These are phyloP conservation scores for Rhizopogon parksii DNA, from an alignment of 1,284 basidiomycete genomes.

Conservation along the genomic window DNA sequence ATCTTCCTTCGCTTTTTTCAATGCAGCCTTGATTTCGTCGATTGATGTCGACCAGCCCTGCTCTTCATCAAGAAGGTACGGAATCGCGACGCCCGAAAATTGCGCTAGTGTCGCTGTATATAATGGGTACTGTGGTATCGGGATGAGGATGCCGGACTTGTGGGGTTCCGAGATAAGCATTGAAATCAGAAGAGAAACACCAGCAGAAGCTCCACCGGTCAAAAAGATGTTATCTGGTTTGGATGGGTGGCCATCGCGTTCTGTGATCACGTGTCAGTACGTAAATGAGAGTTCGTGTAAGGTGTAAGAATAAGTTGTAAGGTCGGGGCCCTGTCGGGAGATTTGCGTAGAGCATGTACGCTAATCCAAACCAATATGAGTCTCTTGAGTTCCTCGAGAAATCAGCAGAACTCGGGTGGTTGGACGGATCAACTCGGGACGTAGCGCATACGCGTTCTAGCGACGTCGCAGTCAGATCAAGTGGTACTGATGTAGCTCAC, in stretches of 20 bases:
- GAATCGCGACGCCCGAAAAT: conserved; percentile 73
- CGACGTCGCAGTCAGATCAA: not conserved
- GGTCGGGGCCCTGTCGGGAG: conserved; percentile 3
- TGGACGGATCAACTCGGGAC: not conserved
- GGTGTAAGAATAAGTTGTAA: conserved; percentile 7
- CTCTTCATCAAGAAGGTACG: conserved; percentile 85
- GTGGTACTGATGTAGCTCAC: not conserved
- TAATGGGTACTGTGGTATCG: conserved; percentile 97
- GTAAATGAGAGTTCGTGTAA: not conserved
- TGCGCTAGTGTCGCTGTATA: conserved; percentile 94
- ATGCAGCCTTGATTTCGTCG: conserved; percentile 58
- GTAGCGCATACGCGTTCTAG: not conserved
- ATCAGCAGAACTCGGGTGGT: conserved; percentile 23
- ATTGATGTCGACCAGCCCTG: conserved; percentile 84
- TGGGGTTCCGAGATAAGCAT: conserved; percentile 64
- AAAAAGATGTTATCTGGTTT: conserved; percentile 88
- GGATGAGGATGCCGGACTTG: conserved; percentile 80
- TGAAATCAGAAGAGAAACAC: conserved; percentile 84
- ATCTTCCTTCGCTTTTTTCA: conserved; percentile 61
- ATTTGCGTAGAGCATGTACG: conserved; percentile 5
- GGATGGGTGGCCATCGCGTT: conserved; percentile 82
- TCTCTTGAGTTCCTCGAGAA: conserved; percentile 12
- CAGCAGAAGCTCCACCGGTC: conserved; percentile 89
- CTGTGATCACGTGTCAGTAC: conserved; percentile 35
- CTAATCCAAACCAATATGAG: conserved; percentile 34